A percentile compares a stretch with the other conserved stretches of the same genome.
These are phyloP conservation scores for Eucalyptus melliodora DNA, from an alignment of 345 rosid species.

Conservation along the genomic window DNA sequence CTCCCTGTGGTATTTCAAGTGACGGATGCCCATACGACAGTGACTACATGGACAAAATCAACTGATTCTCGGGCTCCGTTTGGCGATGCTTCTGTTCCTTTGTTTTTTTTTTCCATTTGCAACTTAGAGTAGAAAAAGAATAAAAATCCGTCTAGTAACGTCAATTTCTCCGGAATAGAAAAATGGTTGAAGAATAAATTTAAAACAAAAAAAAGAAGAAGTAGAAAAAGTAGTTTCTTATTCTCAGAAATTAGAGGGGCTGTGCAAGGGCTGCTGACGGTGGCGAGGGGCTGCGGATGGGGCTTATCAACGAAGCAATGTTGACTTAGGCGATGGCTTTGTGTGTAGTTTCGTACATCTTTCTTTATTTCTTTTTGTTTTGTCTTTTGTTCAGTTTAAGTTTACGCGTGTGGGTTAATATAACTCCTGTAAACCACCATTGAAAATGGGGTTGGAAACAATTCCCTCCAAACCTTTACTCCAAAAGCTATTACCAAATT, in stretches of 20 bases:
- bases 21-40: not conserved
- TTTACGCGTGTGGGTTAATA: not conserved
- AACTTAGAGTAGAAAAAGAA: rapidly evolving
- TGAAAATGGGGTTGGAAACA: not conserved
- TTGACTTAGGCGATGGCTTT: not conserved
- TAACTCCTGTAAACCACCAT: not conserved
- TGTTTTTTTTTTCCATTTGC: too few species aligned
- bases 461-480: not conserved
- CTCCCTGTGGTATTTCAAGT: not conserved
- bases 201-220: rapidly evolving
- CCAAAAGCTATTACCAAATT: not conserved
- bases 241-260: not conserved
- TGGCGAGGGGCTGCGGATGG: not conserved
- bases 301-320: not conserved
- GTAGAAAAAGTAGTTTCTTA: too few species aligned
- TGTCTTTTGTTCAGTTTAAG: not conserved
- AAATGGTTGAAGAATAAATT: too few species aligned
- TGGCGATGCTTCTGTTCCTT: rapidly evolving
- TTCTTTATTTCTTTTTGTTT: not conserved
- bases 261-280: not conserved
- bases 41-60: not conserved
- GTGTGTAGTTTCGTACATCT: not conserved
- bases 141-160: rapidly evolving
- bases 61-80: too few species aligned
- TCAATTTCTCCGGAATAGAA: too few species aligned